Evolutionary conservation across 352 stramenopile species (phyloP).

Genomic region (Globisporangium megalacanthum): DNA sequence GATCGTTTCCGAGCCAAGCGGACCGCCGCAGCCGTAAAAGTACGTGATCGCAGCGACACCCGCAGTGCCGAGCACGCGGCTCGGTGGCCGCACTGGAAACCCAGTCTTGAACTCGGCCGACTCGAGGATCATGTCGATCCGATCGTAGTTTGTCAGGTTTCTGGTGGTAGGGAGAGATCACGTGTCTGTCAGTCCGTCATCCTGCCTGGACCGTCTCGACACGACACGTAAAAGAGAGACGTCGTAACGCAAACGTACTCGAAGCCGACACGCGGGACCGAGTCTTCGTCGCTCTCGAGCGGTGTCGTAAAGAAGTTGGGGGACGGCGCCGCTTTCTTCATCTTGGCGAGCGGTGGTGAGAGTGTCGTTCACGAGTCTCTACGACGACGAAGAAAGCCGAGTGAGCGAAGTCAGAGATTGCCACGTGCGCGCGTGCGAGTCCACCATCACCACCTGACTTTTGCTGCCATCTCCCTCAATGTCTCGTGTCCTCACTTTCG

Average conservation of each 20-base stretch:
- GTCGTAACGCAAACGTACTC: background rate
- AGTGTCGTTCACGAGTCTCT: background rate
- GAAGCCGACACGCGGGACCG: background rate
- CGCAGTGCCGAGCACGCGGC: slow-evolving; percentile 21
- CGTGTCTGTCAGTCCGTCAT: too few species aligned
- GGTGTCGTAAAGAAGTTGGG: background rate
- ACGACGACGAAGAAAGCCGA: background rate
- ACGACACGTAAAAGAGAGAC: background rate
- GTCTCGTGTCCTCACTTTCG: too few species aligned
- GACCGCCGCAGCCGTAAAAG: slow-evolving; percentile 39
- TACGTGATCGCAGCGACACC: slow-evolving; percentile 46
- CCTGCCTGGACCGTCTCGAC: too few species aligned
- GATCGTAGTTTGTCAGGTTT: background rate
- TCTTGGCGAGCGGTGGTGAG: background rate
- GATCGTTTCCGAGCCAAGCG: slow-evolving; percentile 51
- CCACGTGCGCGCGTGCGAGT: too few species aligned
- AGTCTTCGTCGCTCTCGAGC: background rate
- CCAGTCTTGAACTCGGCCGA: background rate
- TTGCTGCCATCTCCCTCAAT: too few species aligned
- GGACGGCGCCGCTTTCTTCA: background rate
- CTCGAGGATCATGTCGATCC: background rate
- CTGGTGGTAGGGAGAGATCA: background rate
- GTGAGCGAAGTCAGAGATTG: background rate
- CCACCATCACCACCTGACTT: too few species aligned
- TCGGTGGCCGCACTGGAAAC: background rate